Evolutionary conservation across 495 filamentous ascomycete species (phyloP).

Genomic region (Amniculicola lignicola): DNA sequence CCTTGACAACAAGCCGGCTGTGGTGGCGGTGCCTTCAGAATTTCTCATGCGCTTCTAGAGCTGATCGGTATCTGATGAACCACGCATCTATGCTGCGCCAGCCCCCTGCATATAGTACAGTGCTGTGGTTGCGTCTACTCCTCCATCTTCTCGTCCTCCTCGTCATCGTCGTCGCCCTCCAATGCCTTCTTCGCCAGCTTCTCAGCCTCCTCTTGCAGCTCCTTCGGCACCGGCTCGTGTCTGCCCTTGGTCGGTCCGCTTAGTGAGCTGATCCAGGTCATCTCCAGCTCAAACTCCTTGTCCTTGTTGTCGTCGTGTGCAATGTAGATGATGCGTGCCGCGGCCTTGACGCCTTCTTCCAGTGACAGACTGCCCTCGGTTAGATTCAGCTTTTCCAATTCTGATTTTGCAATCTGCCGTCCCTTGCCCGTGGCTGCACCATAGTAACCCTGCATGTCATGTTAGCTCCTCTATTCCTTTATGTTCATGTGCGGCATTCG

Average conservation of each 20-base stretch:
- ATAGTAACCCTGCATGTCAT: slow-evolving; percentile 71
- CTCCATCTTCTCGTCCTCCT: slow-evolving; percentile 43
- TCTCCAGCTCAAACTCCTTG: slow-evolving; percentile 98
- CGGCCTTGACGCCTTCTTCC: slow-evolving; percentile 88
- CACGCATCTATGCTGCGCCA: slow-evolving; percentile 24
- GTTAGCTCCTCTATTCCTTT: slow-evolving; percentile 24
- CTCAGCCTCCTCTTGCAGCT: slow-evolving; percentile 86
- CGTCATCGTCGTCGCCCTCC: slow-evolving; percentile 46
- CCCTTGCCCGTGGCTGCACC: slow-evolving; percentile 96
- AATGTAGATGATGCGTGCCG: slow-evolving; percentile 91
- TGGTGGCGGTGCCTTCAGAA: no score
- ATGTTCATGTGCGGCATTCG: slow-evolving; percentile 9
- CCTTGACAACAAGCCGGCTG: no score
- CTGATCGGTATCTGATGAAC: slow-evolving; percentile 1
- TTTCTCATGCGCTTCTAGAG: not conserved
- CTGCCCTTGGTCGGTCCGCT: slow-evolving; percentile 84
- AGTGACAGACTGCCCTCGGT: slow-evolving; percentile 70
- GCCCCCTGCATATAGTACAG: slow-evolving; percentile 27
- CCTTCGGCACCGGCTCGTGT: slow-evolving; percentile 88
- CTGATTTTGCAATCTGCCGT: slow-evolving; percentile 90
- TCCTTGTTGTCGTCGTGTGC: slow-evolving; percentile 97
- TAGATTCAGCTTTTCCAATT: slow-evolving; percentile 97
- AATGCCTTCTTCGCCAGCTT: slow-evolving; percentile 47
- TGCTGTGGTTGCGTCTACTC: slow-evolving; percentile 35
- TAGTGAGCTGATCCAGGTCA: slow-evolving; percentile 88